phyloP scores from a whole-genome alignment of 177 flowering plant genomes.

The Vitis hybrid region DNA sequence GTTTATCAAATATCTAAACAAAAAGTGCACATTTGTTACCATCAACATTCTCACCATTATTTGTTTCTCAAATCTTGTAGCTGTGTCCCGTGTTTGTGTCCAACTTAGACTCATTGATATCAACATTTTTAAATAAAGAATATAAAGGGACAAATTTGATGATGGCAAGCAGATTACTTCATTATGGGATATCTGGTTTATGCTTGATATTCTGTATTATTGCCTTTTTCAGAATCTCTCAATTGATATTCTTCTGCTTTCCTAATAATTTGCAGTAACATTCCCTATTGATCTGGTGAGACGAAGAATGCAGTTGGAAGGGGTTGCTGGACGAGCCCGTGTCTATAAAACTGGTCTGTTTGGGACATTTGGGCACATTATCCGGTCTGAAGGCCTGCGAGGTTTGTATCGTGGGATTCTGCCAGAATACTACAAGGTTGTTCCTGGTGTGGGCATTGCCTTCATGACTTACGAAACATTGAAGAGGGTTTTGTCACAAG shows the following conservation, averaged over 20 bases:
- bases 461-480: conserved; percentile 91
- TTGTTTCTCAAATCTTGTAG: too few relatives aligned
- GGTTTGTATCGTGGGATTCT: conserved; percentile 91
- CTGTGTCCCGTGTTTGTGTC: too few relatives aligned
- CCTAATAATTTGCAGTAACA: conserved; percentile 51
- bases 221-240: neutral
- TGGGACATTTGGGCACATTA: conserved; percentile 71
- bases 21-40: too few relatives aligned
- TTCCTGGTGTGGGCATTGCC: conserved; percentile 86
- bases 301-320: conserved; percentile 93
- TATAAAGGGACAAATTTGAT: too few relatives aligned
- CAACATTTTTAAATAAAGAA: too few relatives aligned
- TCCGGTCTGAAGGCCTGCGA: conserved; percentile 62
- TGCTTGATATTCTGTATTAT: neutral
- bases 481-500: conserved; percentile 59
- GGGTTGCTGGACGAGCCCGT: conserved; percentile 84
- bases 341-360: conserved; percentile 73
- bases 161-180: neutral
- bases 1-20: too few relatives aligned
- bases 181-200: neutral
- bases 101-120: too few relatives aligned
- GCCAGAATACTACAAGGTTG: conserved; percentile 94
- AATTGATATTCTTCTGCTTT: neutral
- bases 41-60: too few relatives aligned
- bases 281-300: conserved; percentile 94